Conservation (phyloP, 805 yeast genomes). For the Deakozyma indianensis region DNA sequence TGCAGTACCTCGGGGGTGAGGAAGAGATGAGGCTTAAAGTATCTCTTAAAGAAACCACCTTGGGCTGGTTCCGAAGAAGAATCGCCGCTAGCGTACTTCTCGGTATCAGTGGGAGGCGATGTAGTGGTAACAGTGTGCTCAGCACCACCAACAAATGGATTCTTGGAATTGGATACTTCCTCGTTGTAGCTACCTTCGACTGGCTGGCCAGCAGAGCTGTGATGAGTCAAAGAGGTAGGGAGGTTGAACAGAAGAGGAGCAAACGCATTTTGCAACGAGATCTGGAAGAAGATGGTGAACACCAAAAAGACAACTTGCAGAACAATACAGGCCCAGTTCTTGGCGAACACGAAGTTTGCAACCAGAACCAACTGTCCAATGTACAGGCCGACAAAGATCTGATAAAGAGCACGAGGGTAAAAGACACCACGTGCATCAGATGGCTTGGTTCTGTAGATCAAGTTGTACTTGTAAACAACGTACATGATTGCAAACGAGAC, state of each 20-base stretch:
- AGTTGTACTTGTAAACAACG: slow-evolving; percentile 65
- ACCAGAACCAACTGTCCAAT: slow-evolving; percentile 75
- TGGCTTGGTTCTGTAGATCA: slow-evolving; percentile 55
- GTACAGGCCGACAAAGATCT: slow-evolving; percentile 77
- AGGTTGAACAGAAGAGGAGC: slow-evolving; percentile 34
- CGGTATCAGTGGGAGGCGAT: slow-evolving; percentile 18
- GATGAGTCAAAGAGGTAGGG: slow-evolving; percentile 21
- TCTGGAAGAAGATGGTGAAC: slow-evolving; percentile 55
- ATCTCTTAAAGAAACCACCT: slow-evolving; percentile 27
- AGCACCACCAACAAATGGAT: slow-evolving; percentile 1
- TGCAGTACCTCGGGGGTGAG: slow-evolving; percentile 22
- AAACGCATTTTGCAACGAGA: slow-evolving; percentile 51
- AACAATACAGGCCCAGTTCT: slow-evolving; percentile 90
- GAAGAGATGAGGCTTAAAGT: slow-evolving; percentile 42
- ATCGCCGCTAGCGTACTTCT: not conserved
- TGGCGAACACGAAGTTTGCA: slow-evolving; percentile 79
- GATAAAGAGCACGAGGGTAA: slow-evolving; percentile 82
- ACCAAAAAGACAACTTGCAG: slow-evolving; percentile 53
- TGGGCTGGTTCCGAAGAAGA: not conserved
- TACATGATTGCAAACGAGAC: slow-evolving; percentile 59
- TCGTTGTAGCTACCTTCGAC: slow-evolving; percentile 2
- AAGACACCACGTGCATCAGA: slow-evolving; percentile 68
- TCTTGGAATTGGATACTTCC: slow-evolving; percentile 4
- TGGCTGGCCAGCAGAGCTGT: slow-evolving; percentile 6
- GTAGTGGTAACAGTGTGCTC: slow-evolving; percentile 17